Conservation (phyloP, 768 basidiomycete genomes). For the Boletellus ananiceps region DNA sequence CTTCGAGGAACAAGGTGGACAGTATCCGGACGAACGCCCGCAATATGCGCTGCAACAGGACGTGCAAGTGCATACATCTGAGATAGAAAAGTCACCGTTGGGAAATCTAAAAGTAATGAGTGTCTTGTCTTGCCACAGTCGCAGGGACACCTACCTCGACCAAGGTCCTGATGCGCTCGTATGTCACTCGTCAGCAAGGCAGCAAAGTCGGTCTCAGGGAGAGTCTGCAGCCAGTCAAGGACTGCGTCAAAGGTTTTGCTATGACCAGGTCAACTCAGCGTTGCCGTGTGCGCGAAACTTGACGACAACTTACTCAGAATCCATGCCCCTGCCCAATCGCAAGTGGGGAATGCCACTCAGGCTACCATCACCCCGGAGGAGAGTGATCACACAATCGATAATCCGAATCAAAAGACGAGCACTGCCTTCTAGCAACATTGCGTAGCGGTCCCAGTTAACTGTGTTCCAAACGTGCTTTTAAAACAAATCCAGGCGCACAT, state of each 20-base stretch:
- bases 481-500: background rate
- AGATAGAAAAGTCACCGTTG: conserved; percentile 43
- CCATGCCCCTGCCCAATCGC: conserved; percentile 28
- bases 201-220: conserved; percentile 17
- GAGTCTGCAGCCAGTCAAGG: conserved; percentile 22
- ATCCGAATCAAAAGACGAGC: conserved; percentile 40
- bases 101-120: conserved; percentile 26
- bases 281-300: background rate
- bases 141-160: conserved; percentile 20
- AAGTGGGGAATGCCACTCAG: conserved; percentile 34
- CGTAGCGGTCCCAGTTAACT: conserved; percentile 60
- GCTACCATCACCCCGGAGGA: conserved; percentile 28
- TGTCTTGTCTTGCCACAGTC: background rate
- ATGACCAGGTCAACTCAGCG: conserved; percentile 11
- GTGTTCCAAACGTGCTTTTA: conserved; percentile 1
- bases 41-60: conserved; percentile 24
- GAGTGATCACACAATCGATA: conserved; percentile 23
- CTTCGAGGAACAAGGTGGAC: conserved; percentile 13
- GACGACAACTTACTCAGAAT: conserved; percentile 38
- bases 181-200: conserved; percentile 21
- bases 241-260: conserved; percentile 25
- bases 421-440: conserved; percentile 39
- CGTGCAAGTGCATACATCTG: conserved; percentile 43
- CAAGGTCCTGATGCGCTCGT: conserved; percentile 20
- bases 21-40: conserved; percentile 9